phyloP scores from a whole-genome alignment of 2,329 filamentous ascomycete genomes.

The Rhynchosporium secalis region DNA sequence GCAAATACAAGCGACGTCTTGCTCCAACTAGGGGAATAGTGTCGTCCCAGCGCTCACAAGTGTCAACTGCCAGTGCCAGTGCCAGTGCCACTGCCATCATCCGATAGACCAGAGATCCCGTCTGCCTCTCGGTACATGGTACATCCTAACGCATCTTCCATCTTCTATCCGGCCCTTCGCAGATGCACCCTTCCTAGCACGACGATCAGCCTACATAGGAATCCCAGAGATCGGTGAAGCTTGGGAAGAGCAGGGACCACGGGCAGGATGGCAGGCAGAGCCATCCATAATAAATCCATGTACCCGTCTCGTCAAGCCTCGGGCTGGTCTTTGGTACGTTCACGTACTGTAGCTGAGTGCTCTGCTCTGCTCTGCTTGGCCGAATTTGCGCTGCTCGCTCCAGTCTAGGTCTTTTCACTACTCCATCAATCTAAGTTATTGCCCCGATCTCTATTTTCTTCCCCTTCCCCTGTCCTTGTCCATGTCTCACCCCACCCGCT shows the following conservation, averaged over 20 bases:
- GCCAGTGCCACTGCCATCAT: not conserved
- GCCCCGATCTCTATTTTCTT: not conserved
- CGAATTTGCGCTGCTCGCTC: not conserved
- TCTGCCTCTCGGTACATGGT: too few relatives aligned
- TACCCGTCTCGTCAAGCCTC: constrained; percentile 7
- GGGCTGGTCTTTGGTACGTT: constrained; percentile 25
- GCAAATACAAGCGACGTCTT: constrained; percentile 1
- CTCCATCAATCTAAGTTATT: too few relatives aligned
- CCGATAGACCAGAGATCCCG: too few relatives aligned
- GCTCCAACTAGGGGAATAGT: constrained; percentile 3
- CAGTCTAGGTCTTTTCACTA: not conserved
- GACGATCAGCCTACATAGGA: too few relatives aligned
- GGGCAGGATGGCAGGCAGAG: not conserved
- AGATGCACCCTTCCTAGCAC: too few relatives aligned
- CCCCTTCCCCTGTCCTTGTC: not conserved
- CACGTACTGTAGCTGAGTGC: not conserved
- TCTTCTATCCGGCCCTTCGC: too few relatives aligned
- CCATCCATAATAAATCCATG: too few relatives aligned
- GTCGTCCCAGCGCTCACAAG: constrained; percentile 2
- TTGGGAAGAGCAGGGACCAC: too few relatives aligned
- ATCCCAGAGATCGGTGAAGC: too few relatives aligned
- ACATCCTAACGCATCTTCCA: too few relatives aligned
- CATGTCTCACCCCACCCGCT: not conserved
- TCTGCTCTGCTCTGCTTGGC: not conserved
- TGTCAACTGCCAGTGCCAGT: not conserved